Base-by-base conservation (phyloP, 108 stramenopile genomes). In the Skeletonema menzelii region DNA sequence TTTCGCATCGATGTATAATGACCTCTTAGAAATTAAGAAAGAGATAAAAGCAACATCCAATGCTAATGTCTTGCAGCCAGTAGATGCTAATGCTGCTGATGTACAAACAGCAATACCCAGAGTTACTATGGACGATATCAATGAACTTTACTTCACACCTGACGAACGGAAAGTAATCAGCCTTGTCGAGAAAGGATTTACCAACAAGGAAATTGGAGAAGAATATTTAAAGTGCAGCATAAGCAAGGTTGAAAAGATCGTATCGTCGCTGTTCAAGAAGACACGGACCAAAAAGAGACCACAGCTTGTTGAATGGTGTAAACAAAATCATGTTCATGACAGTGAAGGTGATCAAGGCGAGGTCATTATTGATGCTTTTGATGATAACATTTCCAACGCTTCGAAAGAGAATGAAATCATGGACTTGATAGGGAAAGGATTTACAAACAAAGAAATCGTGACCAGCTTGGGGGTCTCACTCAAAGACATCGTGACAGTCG, bases 231-330 rank as follows among this genome's bases (percentile, higher is more conserved):
- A 74, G 27, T 17, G 82, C 2, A 75, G 79, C 15, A 65, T 61
- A 32, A 63, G 86, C 11, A 63, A 79, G 42, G 78, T 92, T 6
- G 80, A 89, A 58, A 76, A 86, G 37, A 77, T 75, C 6, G n/a
- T 95, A 22, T 87, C 85, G 13, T 62, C 72, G 0, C 79, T 95
- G 84, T 82, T 89, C 65, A 86, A 79, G 32, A 89, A 95, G 70
- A 84, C 88, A 5, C 65, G 65, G 24, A 74, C 76, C 8, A 81
- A 69, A n/a, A 94, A 87, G 38, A 68, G 92, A 56, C 85, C 87
- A 6, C 84, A 87, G 60, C 70, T 94, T 49, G 88, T 91, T 0
- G 56, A 82, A 24, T 93, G 88, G 91, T 63, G 59, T 35, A 67
- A 58, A 31, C 22, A 53, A 22, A 53, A 53, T 47, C 46, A 6